phyloP scores from a whole-genome alignment of 1,284 basidiomycete genomes.

The Chalciporus sp. region DNA sequence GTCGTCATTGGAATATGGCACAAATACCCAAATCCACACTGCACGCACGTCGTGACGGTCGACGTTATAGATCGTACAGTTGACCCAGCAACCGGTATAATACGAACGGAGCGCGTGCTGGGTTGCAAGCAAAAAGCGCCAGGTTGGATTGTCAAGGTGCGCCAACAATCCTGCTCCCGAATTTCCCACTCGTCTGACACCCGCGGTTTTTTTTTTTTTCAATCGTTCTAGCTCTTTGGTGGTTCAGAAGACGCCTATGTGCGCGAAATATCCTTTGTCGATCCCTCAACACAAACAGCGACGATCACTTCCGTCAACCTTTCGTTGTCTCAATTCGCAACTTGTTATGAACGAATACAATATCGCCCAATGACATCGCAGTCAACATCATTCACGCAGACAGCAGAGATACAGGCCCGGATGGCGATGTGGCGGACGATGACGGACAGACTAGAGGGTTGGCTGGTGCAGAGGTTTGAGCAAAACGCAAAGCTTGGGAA shows the following conservation, averaged over 20 bases:
- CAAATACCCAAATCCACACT: constrained; percentile 95
- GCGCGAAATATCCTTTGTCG: constrained; percentile 90
- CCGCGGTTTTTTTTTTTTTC: constrained; percentile 1
- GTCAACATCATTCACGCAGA: constrained; percentile 74
- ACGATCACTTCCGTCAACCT: constrained; percentile 90
- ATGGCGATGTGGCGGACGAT: constrained; percentile 77
- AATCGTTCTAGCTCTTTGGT: constrained; percentile 68
- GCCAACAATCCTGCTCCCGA: constrained; percentile 24
- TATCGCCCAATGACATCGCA: constrained; percentile 71
- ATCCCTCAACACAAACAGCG: constrained; percentile 76
- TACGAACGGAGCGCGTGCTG: constrained; percentile 84
- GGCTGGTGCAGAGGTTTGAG: constrained; percentile 83
- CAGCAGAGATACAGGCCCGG: constrained; percentile 83
- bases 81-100: constrained; percentile 81
- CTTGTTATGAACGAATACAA: constrained; percentile 87
- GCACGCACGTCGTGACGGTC: constrained; percentile 89
- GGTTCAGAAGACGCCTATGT: constrained; percentile 93
- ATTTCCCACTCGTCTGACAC: constrained; percentile 3
- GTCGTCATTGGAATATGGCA: constrained; percentile 90
- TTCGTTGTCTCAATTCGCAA: constrained; percentile 85
- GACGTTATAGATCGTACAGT: constrained; percentile 87
- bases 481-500: constrained; percentile 88
- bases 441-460: constrained; percentile 80
- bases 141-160: constrained; percentile 81
- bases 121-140: constrained; percentile 88